Base-by-base conservation (phyloP, 371 early-diverging fungal genomes). In the Phascolomyces articulosus region DNA sequence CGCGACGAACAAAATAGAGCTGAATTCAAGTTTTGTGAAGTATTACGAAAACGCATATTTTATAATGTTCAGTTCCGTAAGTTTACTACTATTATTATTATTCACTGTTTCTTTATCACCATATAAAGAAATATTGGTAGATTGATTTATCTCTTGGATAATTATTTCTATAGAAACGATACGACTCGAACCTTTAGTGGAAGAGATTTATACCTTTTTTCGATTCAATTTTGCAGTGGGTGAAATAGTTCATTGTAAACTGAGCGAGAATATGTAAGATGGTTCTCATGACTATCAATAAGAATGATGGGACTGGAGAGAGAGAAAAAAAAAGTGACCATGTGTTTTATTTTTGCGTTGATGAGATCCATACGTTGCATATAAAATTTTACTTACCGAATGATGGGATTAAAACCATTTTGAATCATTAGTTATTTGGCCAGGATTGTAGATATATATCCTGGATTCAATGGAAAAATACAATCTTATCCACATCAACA, bases 11-110 rank as follows among this genome's bases (percentile, higher is more conserved):
- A 74, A 48, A 59, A 74, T 67, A 72, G 78, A 64, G 83, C 75
- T 15, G 86, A 87, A 69, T 86, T 84, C 60, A 73, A 75, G 34
- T 89, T 91, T 55, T 90, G 90, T 29, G 75, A 82, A 23, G 75
- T 81, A 11, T 84, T 91, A 71, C 77, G 85, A 57, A 83, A 82
- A 65, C 75, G 82, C 7, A 78, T 91, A 8, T 66, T 92, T 51
- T 70, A 82, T 56, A 75, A 81, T 65, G 83, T 90, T 24, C 91
- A 91, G 64, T 90, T 87, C 66, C 86, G 92, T 92, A 84, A 58
- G 83, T 77, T 40, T 55, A 9, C 11, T 1, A 13, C 44, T 44
- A 1, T 44, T 38, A 13, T 9, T 9, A 38, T n/a, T n/a, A n/a
- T n/a, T n/a, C n/a, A n/a, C n/a, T n/a, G n/a, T n/a, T n/a, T n/a